Evolutionary conservation across 1,284 basidiomycete genomes (phyloP), one percentile per base, ranked within the genome.

Genomic region (Ustilago xerochloae): DNA sequence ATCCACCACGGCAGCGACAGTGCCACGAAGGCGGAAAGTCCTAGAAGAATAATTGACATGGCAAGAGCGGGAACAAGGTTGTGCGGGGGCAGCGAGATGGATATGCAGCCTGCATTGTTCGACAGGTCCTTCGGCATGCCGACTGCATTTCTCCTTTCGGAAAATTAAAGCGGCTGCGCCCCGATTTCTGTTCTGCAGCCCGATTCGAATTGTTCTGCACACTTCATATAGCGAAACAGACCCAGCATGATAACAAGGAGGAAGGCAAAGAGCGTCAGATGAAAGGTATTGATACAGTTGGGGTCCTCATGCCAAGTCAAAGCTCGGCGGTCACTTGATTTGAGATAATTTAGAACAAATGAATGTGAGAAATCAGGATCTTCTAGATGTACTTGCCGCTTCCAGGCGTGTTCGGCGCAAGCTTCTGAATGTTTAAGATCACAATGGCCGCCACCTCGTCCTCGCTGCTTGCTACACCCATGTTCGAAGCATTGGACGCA

Each of bases 371-470:
- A 49, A 49, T 12, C 10, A 15, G 15, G 26, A 47, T 24, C 15
- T 24, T 36, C 26, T 50, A 63, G 20, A 62, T 28, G 28, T 43
- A 56, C 13, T 55, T 53, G 16, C 43, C 20, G 43, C 48, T 48
- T 32, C 45, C 53, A 22, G 62, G 49, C 20, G 67, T 56, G 16
- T 33, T 9, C 6, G 57, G 50, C 36, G 39, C 56, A 8, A 38
- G 22, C 49, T 61, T 61, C 43, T 56, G 46, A 43, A 76, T 73
- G 33, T 59, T 58, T 30, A 76, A 63, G 38, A 65, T 39, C 29
- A 76, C 59, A 15, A 65, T 66, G 1, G 69, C 69, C 15, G 63
- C 74, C 20, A 76, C 69, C 45, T 76, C 69, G n/a, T 76, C 65
- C 28, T 76, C 74, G 18, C 47, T 51, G 3, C 45, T 38, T 35